Evolutionary conservation across 805 yeast genomes (phyloP), one percentile per base, ranked within the genome.

Genomic region (Myxozyma mucilagina): DNA sequence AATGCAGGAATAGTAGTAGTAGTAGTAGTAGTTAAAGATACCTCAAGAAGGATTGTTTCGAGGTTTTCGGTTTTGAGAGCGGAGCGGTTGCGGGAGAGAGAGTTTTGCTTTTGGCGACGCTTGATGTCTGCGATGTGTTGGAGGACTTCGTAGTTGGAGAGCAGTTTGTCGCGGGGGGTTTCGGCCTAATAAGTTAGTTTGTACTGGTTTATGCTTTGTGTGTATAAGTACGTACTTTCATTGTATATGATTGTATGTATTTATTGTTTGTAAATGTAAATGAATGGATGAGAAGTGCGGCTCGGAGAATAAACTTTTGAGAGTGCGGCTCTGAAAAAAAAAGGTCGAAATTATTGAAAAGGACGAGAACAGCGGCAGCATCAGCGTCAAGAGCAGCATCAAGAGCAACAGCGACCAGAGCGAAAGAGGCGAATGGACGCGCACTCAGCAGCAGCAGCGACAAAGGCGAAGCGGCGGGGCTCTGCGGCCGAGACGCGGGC

Each of bases 111-210:
- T 66, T 59, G 52, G 24, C 57, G 45, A 16, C 70, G 71, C 67
- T 84, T 84, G 13, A 82, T 74, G 11, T 74, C 82, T 11, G 74
- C 71, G 43, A 87, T 72, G 62, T 85, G 88, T 52, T 78, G 75
- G 47, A 78, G 74, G 1, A 87, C 91, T 72, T 87, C 94, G 63
- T 74, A 82, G 70, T 87, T 85, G 48, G 90, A 82, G 39, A 88
- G 75, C 60, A 87, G 78, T 58, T 81, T 79, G 48, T 84, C 87
- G 60, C 90, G 74, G 44, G 78, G 74, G 31, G 74, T 77, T 55
- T 80, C 78, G 48, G 85, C 74, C 78, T 84, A 39, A 38, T 32
- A 47, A n/a, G n/a, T 47, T 45, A 10, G 31, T n/a, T 4, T 39
- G 9, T 47, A 9, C 51, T 47, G n/a, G 31, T 47, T n/a, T 11